Evolutionary conservation across 2,329 filamentous ascomycete species (phyloP), one percentile per base, ranked within the genome.

Genomic region (Aspergillus novofumigatus): DNA sequence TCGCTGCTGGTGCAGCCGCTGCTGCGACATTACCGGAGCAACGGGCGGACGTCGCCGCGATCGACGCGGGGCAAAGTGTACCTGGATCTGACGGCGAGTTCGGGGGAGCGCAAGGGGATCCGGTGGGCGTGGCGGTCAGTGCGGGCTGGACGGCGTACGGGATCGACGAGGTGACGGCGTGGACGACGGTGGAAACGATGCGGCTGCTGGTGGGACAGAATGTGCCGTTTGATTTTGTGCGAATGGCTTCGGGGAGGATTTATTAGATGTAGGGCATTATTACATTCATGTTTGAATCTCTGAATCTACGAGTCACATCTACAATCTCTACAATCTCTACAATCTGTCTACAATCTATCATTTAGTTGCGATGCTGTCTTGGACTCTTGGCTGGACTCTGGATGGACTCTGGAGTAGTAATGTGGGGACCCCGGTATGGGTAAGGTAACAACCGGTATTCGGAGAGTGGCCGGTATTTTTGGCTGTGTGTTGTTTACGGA

Each of bases 161-260:
- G 1, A 84, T 88, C 20, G 88, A 87, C 25, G 90, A 95, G 72
- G 88, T 92, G 32, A 88, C 87, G 56, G 90, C 90, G 0, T 94
- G 92, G 77, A 92, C 89, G 23, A 92, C 89, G 2, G 90, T 93
- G 4, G 89, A 94, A 75, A 93, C 87, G 51, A 75, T 94, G 55
- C 81, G 90, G 63, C 73, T 92, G 58, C 80, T 95, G 25, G 89
- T 93, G 10, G 91, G 91, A 9, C 90, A 94, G 76, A 94, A 94
- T 70, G 90, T 94, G 56, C 89, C 89, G 5, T 93, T 91, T 74
- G 92, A 90, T 74, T 95, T 95, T 77, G 91, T 94, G 45, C 81
- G 90, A 51, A 78, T 94, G 69, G 89, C 90, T 42, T 83, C 81
- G 62, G 84, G 84, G 25, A 75, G 83, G 64, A 80, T 84, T 61